A percentile compares a stretch with the other conserved stretches of the same genome.
Evolutionary conservation across 495 filamentous ascomycete genomes (phyloP).

Genomic region (Hypoxylon subgilvum): DNA sequence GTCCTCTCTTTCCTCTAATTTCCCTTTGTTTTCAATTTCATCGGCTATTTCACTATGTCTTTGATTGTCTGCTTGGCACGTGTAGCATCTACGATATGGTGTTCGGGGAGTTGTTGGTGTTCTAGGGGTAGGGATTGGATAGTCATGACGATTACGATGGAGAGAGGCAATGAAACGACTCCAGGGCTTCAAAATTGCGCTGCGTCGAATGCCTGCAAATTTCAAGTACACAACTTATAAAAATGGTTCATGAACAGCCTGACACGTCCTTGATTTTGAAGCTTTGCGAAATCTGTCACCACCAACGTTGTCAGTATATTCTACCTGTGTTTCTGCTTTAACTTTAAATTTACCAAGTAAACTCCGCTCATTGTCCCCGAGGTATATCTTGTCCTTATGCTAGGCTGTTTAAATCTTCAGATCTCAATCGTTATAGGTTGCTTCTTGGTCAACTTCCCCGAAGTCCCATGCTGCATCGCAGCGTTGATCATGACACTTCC

Average conservation of each 20-base stretch:
- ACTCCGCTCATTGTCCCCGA: no score
- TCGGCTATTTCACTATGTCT: no score
- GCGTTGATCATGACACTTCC: slow-evolving; percentile 78
- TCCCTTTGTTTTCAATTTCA: neutral
- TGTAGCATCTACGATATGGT: slow-evolving; percentile 2
- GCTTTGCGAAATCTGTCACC: no score
- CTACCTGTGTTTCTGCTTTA: no score
- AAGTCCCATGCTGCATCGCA: slow-evolving; percentile 71
- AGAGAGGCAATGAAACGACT: neutral
- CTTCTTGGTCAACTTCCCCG: slow-evolving; percentile 67
- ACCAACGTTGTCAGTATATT: no score
- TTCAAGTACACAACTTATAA: no score
- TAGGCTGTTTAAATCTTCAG: slow-evolving; percentile 5
- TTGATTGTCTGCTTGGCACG: no score
- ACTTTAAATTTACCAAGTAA: no score
- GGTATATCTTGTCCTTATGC: slow-evolving; percentile 31
- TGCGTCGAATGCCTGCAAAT: neutral
- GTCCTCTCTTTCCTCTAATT: neutral
- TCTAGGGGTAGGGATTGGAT: neutral
- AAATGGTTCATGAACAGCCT: no score
- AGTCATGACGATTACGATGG: slow-evolving; percentile 6
- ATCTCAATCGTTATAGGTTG: slow-evolving; percentile 57
- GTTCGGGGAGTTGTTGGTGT: neutral
- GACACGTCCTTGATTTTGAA: no score
- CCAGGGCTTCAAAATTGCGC: neutral